Evolutionary conservation across 2,329 filamentous ascomycete genomes (phyloP), one percentile per base, ranked within the genome.

Genomic region (Epichloe brachyelytri): DNA sequence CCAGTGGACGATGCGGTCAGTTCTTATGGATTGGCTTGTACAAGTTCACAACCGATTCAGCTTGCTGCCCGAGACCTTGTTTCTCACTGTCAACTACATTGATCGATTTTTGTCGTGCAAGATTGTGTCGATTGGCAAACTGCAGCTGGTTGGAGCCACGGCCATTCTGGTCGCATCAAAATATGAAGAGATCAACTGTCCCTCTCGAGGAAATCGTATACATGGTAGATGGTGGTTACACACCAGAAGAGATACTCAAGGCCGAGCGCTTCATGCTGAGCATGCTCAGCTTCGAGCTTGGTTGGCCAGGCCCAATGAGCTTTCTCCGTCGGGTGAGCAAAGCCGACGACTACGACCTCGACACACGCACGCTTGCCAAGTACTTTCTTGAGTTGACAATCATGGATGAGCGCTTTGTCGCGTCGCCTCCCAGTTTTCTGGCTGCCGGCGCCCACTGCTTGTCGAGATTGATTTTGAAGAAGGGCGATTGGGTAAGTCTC

Each of bases 251-350:
- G 71, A 91, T 98, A 52, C 78, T 97, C 57, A 96, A 97, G 72
- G 93, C 93, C 0, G 93, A 98, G 70, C 84, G 90, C 12, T 97
- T 95, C 73, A 98, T 98, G 90, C 79, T 98, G 48, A 94, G 82
- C 68, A 95, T 96, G 85, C 80, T 98, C 50, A 80, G 88, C 60
- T 98, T 95, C 64, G 89, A 96, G 69, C 80, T 98, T 50, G 93
- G 93, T 49, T 97, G 88, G 85, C 93, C 93, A n/a, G 93, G 93
- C 43, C 93, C 93, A 1, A 96, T 98, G 91, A 96, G 89, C 72
- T 98, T 98, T 70, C 76, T 98, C 55, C 82, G 93, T 54, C 83
- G 91, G 51, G 93, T 97, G 68, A 97, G 91, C 82, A 97, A 97
- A 73, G 93, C 93, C 14, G 93, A 98, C 64, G 89, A 96, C 63